Percentiles rank a stretch among this genome's conserved stretches.
These are phyloP conservation scores for Fusarium sp. DNA, from an alignment of 2,329 filamentous ascomycete species.

Conservation along the genomic window DNA sequence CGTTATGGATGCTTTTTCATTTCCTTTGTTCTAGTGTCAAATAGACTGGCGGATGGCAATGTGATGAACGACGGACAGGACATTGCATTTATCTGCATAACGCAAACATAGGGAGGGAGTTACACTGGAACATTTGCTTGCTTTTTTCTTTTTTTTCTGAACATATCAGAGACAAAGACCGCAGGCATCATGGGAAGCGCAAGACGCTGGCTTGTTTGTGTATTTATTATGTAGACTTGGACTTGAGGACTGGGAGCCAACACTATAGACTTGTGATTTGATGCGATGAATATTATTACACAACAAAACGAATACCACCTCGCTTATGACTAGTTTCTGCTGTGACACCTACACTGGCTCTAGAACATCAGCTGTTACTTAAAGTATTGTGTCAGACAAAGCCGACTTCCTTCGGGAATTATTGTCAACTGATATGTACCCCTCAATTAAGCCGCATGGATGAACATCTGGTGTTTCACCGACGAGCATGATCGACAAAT, in stretches of 20 bases:
- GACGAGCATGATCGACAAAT: constrained; percentile 17
- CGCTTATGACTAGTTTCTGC: background rate
- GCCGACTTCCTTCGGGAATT: constrained; percentile 14
- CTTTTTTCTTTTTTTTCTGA: constrained; percentile 31
- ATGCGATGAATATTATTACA: constrained; percentile 23
- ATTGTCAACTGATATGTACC: constrained; percentile 14
- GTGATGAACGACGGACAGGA: constrained; percentile 47
- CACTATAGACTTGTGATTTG: constrained; percentile 45
- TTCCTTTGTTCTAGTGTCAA: constrained; percentile 45
- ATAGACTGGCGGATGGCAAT: constrained; percentile 49
- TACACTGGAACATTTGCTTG: constrained; percentile 43
- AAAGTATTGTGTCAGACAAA: background rate
- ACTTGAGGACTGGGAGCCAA: constrained; percentile 36
- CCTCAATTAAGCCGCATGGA: constrained; percentile 17
- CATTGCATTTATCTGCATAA: constrained; percentile 42
- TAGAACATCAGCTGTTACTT: background rate
- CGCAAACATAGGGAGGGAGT: constrained; percentile 45
- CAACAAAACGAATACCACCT: background rate
- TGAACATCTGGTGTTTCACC: constrained; percentile 13
- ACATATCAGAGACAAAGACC: constrained; percentile 28
- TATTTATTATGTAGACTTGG: constrained; percentile 48
- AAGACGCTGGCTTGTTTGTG: constrained; percentile 47
- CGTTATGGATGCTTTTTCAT: constrained; percentile 36
- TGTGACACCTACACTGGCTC: background rate
- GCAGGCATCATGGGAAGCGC: constrained; percentile 45